Conservation (phyloP, 768 basidiomycete genomes). For the Lactifluus pinguis region DNA sequence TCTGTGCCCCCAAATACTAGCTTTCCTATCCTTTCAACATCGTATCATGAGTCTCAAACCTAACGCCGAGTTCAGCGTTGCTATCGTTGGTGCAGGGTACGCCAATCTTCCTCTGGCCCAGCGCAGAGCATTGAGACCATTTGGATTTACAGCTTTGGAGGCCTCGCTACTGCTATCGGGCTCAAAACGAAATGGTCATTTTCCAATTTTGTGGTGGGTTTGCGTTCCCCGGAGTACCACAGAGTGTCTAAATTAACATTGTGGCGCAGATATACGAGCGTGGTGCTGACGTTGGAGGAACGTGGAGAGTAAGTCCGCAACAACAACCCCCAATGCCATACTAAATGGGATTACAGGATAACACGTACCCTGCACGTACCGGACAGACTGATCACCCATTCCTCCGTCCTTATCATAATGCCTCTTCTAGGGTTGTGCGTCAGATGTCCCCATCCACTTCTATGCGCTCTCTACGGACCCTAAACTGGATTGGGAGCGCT, state of each 20-base stretch:
- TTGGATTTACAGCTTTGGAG: slow-evolving; percentile 20
- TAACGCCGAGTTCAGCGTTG: slow-evolving; percentile 6
- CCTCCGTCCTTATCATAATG: background rate
- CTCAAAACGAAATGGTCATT: slow-evolving; percentile 26
- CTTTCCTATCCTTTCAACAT: background rate
- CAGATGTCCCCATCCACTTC: slow-evolving; percentile 21
- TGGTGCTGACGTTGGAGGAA: slow-evolving; percentile 22
- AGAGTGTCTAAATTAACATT: background rate
- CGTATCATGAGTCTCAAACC: background rate
- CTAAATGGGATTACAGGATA: slow-evolving; percentile 9
- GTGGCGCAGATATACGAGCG: slow-evolving; percentile 27
- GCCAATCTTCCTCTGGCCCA: background rate
- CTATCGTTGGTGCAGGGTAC: slow-evolving; percentile 24
- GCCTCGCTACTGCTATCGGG: slow-evolving; percentile 24
- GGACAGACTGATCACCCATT: background rate
- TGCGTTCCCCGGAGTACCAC: background rate
- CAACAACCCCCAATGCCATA: background rate
- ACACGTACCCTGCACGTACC: slow-evolving; percentile 20
- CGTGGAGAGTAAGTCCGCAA: slow-evolving; percentile 20
- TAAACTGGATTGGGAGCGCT: slow-evolving; percentile 22
- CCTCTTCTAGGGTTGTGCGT: slow-evolving; percentile 21
- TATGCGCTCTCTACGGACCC: slow-evolving; percentile 24
- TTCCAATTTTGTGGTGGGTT: slow-evolving; percentile 25
- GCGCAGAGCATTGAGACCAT: background rate
- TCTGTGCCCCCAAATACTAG: too few relatives aligned